Conservation (phyloP, 2,329 filamentous ascomycete species). For the Colletotrichum cuscutae region DNA sequence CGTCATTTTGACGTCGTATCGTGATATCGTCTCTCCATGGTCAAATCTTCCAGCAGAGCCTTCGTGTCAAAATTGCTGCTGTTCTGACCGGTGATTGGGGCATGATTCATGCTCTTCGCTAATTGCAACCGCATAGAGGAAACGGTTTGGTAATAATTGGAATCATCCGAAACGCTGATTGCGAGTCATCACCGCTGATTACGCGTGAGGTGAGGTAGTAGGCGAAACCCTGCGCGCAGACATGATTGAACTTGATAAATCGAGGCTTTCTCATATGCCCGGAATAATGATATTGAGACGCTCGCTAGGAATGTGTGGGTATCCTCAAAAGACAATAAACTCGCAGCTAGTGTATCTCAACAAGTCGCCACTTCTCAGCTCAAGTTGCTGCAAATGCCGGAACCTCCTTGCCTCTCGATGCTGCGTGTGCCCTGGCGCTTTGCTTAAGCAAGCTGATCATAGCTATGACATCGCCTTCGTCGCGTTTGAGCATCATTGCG, state of each 20-base stretch:
- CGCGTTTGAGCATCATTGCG: constrained; percentile 5
- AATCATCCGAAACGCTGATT: background rate
- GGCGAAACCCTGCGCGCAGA: constrained; percentile 38
- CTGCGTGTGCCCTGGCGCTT: constrained; percentile 10
- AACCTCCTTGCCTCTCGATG: background rate
- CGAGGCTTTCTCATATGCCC: background rate
- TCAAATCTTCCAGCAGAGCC: too few species aligned
- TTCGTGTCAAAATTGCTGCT: background rate
- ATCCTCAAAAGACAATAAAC: constrained; percentile 18
- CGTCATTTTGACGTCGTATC: background rate
- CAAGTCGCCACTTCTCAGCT: background rate
- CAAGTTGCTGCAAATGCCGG: constrained; percentile 21
- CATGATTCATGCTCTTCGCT: background rate
- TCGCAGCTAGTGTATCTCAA: background rate
- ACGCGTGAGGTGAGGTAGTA: background rate
- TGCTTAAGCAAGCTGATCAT: constrained; percentile 21
- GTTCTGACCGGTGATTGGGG: background rate
- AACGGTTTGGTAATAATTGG: background rate
- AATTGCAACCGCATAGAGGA: background rate
- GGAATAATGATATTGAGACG: background rate
- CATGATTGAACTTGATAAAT: background rate
- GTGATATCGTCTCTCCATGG: background rate
- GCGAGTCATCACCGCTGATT: constrained; percentile 31
- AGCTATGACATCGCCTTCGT: constrained; percentile 7
- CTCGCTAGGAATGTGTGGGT: constrained; percentile 4